phyloP scores from a whole-genome alignment of 495 filamentous ascomycete genomes.

The Lophium mytilinum region DNA sequence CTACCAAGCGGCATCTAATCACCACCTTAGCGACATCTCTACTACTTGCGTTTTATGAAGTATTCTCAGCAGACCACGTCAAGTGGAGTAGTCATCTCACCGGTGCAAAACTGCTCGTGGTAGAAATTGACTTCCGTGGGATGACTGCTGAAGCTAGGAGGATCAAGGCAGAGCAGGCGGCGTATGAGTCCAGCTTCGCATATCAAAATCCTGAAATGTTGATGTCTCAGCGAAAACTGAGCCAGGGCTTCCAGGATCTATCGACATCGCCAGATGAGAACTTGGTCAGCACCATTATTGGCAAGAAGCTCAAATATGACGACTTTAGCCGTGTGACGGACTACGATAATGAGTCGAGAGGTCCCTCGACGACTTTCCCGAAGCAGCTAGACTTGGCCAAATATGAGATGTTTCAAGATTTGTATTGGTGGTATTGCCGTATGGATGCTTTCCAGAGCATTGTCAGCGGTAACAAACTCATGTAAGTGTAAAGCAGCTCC shows the following conservation, averaged over 20 bases:
- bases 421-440: conserved; percentile 96
- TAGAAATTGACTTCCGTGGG: conserved; percentile 68
- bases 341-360: neutral
- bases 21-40: conserved; percentile 81
- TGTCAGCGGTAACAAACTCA: conserved; percentile 71
- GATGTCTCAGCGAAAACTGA: conserved; percentile 18
- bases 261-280: conserved; percentile 28
- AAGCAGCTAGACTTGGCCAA: conserved; percentile 32
- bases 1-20: conserved; percentile 61
- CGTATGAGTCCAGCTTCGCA: conserved; percentile 23
- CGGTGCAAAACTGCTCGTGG: conserved; percentile 73
- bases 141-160: conserved; percentile 64
- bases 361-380: conserved; percentile 1
- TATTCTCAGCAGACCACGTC: conserved; percentile 86
- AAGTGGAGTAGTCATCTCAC: conserved; percentile 92
- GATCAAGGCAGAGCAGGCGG: conserved; percentile 39
- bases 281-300: conserved; percentile 29
- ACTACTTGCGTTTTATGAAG: conserved; percentile 88
- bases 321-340: conserved; percentile 22
- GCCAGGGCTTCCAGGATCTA: conserved; percentile 4
- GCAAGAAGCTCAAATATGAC: conserved; percentile 31
- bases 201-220: conserved; percentile 23
- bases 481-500: conserved; percentile 50
- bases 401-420: conserved; percentile 72
- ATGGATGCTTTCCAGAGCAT: conserved; percentile 89